Evolutionary conservation across 371 early-diverging fungal genomes (phyloP), one percentile per base, ranked within the genome.

Genomic region (Haplosporangium sp.): DNA sequence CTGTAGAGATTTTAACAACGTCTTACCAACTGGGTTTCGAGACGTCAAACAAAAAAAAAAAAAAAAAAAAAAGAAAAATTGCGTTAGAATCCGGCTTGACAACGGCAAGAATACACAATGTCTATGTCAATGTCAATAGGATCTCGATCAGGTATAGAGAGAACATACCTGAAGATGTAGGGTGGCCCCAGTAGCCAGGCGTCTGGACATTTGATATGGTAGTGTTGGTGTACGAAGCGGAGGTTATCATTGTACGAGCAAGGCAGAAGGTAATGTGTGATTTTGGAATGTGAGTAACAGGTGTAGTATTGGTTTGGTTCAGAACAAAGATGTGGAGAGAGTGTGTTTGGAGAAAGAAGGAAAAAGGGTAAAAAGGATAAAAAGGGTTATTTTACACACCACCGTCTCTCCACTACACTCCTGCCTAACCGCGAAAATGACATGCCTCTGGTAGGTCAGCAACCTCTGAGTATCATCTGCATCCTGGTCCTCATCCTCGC

Each of bases 111-210:
- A 38, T 56, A 57, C 11, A 40, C 47, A 21, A 23, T 11, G 10
- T 14, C 29, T 23, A 1, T 47, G 23, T 59, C 18, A 1, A 21
- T 36, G 62, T 13, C 18, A 51, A 36, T 14, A n/a, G 20, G 20
- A 4, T 29, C 29, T 29, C 29, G 29, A 29, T 29, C 29, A 29
- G 29, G 4, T 29, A 50, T 20, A 18, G 4, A 50, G 4, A 21
- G 20, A 6, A n/a, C 14, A 37, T 70, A 70, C 76, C 76, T 70
- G 76, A 70, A 20, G 76, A 59, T n/a, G 76, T 76, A 55, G 76
- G 76, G 11, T 57, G 53, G 10, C 76, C 76, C 76, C 76, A 76
- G 43, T 47, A 76, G 11, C 76, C 76, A 8, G 64, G 46, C 7
- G 58, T 23, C 6, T n/a, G n/a, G 1, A 48, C 11, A n/a, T 6